Percentiles rank a stretch among this genome's conserved stretches.
These are phyloP conservation scores for Candida takata DNA, from an alignment of 805 yeast genomes.

Conservation along the genomic window DNA sequence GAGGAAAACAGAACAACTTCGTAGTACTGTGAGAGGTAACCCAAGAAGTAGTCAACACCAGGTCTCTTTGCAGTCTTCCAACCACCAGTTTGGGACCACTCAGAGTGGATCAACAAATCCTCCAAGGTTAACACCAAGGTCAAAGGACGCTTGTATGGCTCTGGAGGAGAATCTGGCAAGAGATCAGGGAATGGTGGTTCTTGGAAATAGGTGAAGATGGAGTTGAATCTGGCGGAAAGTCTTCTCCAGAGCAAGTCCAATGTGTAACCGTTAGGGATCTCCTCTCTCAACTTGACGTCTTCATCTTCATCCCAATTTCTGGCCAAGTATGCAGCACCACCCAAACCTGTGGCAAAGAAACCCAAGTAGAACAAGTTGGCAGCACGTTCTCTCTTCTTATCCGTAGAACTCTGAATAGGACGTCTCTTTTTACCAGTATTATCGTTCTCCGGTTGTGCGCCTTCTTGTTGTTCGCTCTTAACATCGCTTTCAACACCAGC, in stretches of 20 bases:
- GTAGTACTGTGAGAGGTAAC: slow-evolving; percentile 90
- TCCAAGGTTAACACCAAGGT: slow-evolving; percentile 87
- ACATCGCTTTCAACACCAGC: slow-evolving; percentile 71
- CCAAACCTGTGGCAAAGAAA: slow-evolving; percentile 37
- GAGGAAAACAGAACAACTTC: slow-evolving; percentile 90
- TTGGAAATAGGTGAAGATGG: slow-evolving; percentile 74
- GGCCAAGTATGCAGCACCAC: slow-evolving; percentile 63
- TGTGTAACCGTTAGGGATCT: slow-evolving; percentile 59
- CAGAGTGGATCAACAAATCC: slow-evolving; percentile 83
- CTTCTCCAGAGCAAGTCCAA: slow-evolving; percentile 62
- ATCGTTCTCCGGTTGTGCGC: slow-evolving; percentile 5
- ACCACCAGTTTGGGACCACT: slow-evolving; percentile 87
- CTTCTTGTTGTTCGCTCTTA: slow-evolving; percentile 14
- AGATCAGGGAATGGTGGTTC: slow-evolving; percentile 93
- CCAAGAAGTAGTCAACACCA: slow-evolving; percentile 93
- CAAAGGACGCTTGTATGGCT: slow-evolving; percentile 85
- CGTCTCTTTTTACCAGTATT: slow-evolving; percentile 32
- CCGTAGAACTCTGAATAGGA: slow-evolving; percentile 64
- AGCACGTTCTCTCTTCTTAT: slow-evolving; percentile 73
- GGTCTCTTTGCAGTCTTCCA: slow-evolving; percentile 99
- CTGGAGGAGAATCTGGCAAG: slow-evolving; percentile 86
- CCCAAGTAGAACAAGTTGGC: slow-evolving; percentile 69
- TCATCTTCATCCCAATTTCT: slow-evolving; percentile 84
- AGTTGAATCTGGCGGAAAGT: slow-evolving; percentile 61
- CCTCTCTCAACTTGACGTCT: slow-evolving; percentile 49